A percentile compares a stretch with the other conserved stretches of the same genome.
phyloP scores from a whole-genome alignment of 1,284 basidiomycete genomes.

The Moniliophthora roreri region DNA sequence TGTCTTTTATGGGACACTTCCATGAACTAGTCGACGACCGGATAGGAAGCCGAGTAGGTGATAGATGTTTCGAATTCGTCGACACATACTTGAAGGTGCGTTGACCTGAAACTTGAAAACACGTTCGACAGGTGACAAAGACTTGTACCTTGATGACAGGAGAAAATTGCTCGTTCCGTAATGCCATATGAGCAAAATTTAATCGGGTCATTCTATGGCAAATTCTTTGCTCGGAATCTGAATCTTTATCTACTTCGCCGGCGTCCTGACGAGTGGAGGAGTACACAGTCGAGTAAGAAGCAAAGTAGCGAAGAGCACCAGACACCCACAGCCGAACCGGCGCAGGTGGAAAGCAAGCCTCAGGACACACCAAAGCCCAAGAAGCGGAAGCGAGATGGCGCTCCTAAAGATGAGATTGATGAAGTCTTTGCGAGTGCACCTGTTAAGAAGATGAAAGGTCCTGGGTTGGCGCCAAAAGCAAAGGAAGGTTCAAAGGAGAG shows the following conservation, averaged over 20 bases:
- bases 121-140: no score
- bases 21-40: slow-evolving; percentile 81
- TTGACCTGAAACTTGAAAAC: no score
- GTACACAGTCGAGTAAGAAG: slow-evolving; percentile 38
- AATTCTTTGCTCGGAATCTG: slow-evolving; percentile 80
- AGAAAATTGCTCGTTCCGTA: slow-evolving; percentile 86
- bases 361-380: slow-evolving; percentile 11
- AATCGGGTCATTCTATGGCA: slow-evolving; percentile 78
- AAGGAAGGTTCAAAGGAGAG: neutral
- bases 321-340: slow-evolving; percentile 1
- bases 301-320: slow-evolving; percentile 22
- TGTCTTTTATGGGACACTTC: slow-evolving; percentile 76
- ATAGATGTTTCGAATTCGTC: slow-evolving; percentile 82
- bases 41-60: slow-evolving; percentile 86
- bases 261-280: slow-evolving; percentile 82
- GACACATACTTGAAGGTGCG: slow-evolving; percentile 88
- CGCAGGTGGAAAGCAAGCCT: neutral
- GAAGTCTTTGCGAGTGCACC: slow-evolving; percentile 58
- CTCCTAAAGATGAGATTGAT: slow-evolving; percentile 65
- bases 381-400: slow-evolving; percentile 30
- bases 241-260: slow-evolving; percentile 79
- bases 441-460: slow-evolving; percentile 52
- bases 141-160: slow-evolving; percentile 46
- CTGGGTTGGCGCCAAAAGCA: neutral
- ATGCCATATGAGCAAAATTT: slow-evolving; percentile 70